Conservation (phyloP, 106 monocot species). For the Dendrobium nobile region DNA sequence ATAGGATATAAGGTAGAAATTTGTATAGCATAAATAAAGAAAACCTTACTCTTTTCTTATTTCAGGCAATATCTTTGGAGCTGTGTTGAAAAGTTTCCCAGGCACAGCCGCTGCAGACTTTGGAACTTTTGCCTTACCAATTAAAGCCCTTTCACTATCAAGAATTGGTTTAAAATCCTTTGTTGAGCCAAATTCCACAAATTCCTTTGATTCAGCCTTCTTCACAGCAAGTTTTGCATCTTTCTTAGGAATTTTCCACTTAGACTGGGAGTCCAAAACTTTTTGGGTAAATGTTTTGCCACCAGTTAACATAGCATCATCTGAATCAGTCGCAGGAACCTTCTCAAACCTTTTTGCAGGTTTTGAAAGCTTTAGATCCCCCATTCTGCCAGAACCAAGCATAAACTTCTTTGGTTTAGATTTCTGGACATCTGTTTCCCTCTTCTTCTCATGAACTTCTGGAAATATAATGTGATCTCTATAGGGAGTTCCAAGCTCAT, state of each 20-base stretch:
- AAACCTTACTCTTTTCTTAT: constrained; percentile 18
- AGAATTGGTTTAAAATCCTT: constrained; percentile 1
- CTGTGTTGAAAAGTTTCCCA: constrained; percentile 9
- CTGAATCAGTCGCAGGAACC: not conserved
- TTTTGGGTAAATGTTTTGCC: constrained; percentile 3
- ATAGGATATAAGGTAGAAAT: not conserved
- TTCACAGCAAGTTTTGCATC: constrained; percentile 2
- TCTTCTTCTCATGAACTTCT: constrained; percentile 21
- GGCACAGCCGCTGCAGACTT: not conserved
- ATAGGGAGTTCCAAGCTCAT: constrained; percentile 42
- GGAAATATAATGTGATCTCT: constrained; percentile 73
- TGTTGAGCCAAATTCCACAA: not conserved
- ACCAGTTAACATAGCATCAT: constrained; percentile 1
- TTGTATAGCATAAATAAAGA: not conserved
- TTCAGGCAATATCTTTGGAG: constrained; percentile 16
- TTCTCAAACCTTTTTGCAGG: not conserved
- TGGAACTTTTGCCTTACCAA: constrained; percentile 5
- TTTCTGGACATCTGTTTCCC: constrained; percentile 7
- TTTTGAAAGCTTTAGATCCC: not conserved
- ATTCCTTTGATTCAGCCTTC: constrained; percentile 11
- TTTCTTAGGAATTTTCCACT: constrained; percentile 5
- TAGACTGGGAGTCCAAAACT: constrained; percentile 4
- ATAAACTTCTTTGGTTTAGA: constrained; percentile 21
- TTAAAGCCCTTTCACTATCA: constrained; percentile 7
- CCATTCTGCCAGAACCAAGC: not conserved